Conservation (phyloP, 345 rosid species). For the Citrus sinensis region DNA sequence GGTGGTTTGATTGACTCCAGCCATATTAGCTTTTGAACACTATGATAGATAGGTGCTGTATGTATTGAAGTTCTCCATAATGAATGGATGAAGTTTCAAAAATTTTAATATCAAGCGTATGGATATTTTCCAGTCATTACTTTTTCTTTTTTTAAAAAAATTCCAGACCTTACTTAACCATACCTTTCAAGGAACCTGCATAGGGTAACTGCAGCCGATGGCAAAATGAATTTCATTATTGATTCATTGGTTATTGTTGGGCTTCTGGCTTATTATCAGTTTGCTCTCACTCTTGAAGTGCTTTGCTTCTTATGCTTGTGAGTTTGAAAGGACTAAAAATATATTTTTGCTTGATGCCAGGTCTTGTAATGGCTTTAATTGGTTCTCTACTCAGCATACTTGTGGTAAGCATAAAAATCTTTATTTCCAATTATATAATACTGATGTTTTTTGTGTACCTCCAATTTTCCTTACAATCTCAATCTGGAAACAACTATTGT, state of each 20-base stretch:
- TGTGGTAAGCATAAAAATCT: conserved; percentile 53
- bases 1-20: background rate
- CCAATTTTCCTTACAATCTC: background rate
- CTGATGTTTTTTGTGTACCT: background rate
- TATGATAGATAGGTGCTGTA: background rate
- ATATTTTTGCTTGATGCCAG: conserved; percentile 30
- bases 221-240: background rate
- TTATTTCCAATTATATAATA: background rate
- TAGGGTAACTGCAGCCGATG: background rate
- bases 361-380: conserved; percentile 89
- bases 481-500: background rate
- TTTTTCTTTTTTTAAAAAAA: too few species aligned
- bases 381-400: conserved; percentile 80
- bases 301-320: background rate
- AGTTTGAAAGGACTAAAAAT: background rate
- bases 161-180: background rate
- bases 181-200: background rate
- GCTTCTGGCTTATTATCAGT: background rate
- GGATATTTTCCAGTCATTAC: background rate
- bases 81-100: background rate
- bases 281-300: background rate
- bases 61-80: background rate
- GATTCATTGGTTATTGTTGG: background rate
- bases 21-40: background rate
- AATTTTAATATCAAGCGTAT: background rate